Conservation (phyloP, 2,329 filamentous ascomycete species). For the Colletotrichum sidae region DNA sequence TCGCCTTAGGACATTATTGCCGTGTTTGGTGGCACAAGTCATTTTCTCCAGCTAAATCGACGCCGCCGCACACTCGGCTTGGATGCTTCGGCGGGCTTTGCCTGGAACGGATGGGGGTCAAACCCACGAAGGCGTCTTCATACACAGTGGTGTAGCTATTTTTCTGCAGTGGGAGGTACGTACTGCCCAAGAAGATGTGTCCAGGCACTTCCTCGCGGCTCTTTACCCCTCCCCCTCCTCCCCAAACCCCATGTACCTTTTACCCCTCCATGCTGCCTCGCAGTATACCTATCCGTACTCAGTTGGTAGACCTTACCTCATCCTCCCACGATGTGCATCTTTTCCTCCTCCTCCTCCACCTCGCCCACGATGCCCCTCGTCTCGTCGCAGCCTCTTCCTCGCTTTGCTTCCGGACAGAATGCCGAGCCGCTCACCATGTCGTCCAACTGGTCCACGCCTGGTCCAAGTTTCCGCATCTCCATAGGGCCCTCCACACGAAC, state of each 20-base stretch:
- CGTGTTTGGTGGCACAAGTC: conserved; percentile 21
- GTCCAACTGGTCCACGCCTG: not conserved
- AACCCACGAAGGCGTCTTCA: not conserved
- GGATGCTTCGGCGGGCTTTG: conserved; percentile 24
- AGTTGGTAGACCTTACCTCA: not conserved
- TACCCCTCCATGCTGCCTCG: conserved; percentile 8
- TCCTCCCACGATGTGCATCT: not conserved
- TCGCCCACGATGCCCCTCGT: conserved; percentile 8
- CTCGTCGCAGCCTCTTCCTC: conserved; percentile 1
- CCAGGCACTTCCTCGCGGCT: too few species aligned
- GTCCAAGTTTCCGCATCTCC: conserved; percentile 4
- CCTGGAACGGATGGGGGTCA: conserved; percentile 30
- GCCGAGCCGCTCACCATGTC: conserved; percentile 8
- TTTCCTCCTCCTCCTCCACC: too few species aligned
- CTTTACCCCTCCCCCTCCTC: conserved; percentile 28
- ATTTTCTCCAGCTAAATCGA: conserved; percentile 20
- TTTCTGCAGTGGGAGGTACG: not conserved
- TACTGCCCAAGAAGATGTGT: too few species aligned
- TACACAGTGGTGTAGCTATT: too few species aligned
- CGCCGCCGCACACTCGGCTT: not conserved
- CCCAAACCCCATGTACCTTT: not conserved
- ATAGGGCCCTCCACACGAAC: conserved; percentile 18
- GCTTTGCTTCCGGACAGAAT: conserved; percentile 29
- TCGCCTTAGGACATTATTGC: conserved; percentile 28
- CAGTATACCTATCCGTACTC: not conserved